These are phyloP conservation scores for Nepenthes gracilis DNA, from an alignment of 148 eudicot species.

Conservation along the genomic window DNA sequence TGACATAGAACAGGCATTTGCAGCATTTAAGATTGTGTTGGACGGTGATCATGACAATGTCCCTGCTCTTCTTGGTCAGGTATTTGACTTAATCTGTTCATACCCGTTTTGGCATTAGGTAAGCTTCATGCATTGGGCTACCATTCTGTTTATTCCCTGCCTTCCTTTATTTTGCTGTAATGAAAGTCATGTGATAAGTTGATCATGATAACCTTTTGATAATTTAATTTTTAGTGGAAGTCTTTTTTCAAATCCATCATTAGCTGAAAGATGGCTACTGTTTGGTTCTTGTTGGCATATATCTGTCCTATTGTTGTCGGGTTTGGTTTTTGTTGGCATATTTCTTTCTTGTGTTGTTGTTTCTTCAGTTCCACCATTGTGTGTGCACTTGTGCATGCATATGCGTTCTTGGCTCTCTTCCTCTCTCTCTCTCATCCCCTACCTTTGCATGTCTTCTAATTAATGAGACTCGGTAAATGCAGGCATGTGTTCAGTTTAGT, in stretches of 20 bases:
- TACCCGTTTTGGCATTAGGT: background rate
- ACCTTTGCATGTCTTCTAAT: background rate
- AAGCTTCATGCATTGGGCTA: background rate
- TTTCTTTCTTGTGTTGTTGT: too few species aligned
- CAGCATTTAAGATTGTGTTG: slow-evolving; percentile 81
- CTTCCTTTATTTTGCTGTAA: background rate
- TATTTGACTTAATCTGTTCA: slow-evolving; percentile 11
- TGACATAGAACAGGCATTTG: slow-evolving; percentile 76
- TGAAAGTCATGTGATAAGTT: background rate
- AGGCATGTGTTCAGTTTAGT: slow-evolving; percentile 93
- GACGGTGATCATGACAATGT: slow-evolving; percentile 89
- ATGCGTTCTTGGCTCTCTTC: background rate
- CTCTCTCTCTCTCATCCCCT: background rate
- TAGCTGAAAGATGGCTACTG: background rate
- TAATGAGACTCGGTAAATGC: slow-evolving; percentile 14
- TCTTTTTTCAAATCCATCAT: background rate
- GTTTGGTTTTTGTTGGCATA: too few species aligned
- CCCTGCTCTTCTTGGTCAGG: slow-evolving; percentile 99
- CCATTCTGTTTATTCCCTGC: background rate
- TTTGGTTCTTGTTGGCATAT: too few species aligned
- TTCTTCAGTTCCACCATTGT: too few species aligned
- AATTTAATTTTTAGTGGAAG: background rate
- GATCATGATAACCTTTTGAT: background rate
- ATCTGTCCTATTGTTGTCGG: too few species aligned
- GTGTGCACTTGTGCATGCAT: background rate